phyloP scores from a whole-genome alignment of 805 yeast species.

The Wickerhamomyces queroliae region DNA sequence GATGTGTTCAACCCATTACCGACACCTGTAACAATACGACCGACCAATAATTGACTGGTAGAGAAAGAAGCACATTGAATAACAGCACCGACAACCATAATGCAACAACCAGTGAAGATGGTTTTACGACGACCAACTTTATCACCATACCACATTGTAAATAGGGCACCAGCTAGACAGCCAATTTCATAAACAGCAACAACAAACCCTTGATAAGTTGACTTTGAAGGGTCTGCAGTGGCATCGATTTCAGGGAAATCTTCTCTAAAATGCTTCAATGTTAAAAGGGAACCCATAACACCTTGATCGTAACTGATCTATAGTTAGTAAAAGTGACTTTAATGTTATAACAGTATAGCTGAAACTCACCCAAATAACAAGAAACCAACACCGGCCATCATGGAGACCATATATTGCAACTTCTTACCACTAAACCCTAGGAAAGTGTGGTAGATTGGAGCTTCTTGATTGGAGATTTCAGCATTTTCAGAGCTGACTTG shows the following conservation, averaged over 20 bases:
- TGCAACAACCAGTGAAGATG: conserved; percentile 11
- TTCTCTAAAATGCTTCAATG: neutral
- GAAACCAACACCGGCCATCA: neutral
- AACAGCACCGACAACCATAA: conserved; percentile 19
- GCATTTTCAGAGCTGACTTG: too few species aligned
- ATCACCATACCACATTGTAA: conserved; percentile 24
- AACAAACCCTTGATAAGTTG: conserved; percentile 1
- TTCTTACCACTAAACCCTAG: neutral
- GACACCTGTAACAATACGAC: conserved; percentile 41
- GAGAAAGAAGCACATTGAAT: conserved; percentile 20
- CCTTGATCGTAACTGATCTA: conserved; percentile 1
- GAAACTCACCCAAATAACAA: neutral
- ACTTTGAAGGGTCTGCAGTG: neutral
- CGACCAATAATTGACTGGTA: conserved; percentile 24
- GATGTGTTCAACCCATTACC: conserved; percentile 38
- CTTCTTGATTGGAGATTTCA: neutral
- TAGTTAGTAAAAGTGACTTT: neutral
- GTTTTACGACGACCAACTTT: conserved; percentile 33
- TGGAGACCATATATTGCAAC: neutral
- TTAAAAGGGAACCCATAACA: neutral
- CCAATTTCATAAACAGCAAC: conserved; percentile 1
- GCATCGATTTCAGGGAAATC: neutral
- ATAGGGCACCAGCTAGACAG: neutral
- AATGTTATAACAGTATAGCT: neutral
- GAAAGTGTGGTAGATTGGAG: neutral